Base-by-base conservation (phyloP, 2,329 filamentous ascomycete species). In the Grosmannia penicillata region DNA sequence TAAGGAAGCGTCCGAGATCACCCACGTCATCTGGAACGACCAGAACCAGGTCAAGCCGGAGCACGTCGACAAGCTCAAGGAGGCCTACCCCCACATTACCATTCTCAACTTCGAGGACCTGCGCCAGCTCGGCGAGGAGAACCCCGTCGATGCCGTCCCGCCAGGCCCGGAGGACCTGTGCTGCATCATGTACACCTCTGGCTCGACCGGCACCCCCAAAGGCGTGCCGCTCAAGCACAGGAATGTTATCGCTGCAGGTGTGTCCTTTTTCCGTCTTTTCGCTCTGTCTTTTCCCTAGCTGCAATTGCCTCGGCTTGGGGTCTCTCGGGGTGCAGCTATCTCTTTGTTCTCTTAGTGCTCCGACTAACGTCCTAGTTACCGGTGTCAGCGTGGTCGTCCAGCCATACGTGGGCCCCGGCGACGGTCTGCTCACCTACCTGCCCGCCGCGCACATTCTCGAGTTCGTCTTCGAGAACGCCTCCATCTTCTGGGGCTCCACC, bases 401-500 rank as follows among this genome's bases (percentile, higher is more conserved):
- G 35, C 71, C 73, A 18, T 86, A 82, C 55, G 71, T 93, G 45
- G 78, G 79, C 21, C 81, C 82, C 21, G 80, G 80, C 14, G 85
- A 93, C 53, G 72, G 74, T 36, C 66, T 93, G 34, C 67, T 93
- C 38, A 82, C 85, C 28, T 93, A 93, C 56, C 75, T 93, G 3
- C 85, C 85, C 6, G 72, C 86, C 39, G 83, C 85, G 2, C 85
- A 93, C 54, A 93, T 93, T 53, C 72, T 93, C 49, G 85, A 93
- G 56, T 89, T 85, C 53, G 82, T 93, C 48, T 91, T 93, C 53
- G 85, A 93, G 61, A 89, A 87, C 53, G 72, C 82, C 10, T 78
- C 75, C 43, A 60, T 93, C 45, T 86, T 74, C 64, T 93, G 84
- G 84, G 85, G 85, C 51, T 75, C 81, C 40, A 83, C 78, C 39